phyloP scores from a whole-genome alignment of 169 alveolate species.

The Miamiensis avidus region DNA sequence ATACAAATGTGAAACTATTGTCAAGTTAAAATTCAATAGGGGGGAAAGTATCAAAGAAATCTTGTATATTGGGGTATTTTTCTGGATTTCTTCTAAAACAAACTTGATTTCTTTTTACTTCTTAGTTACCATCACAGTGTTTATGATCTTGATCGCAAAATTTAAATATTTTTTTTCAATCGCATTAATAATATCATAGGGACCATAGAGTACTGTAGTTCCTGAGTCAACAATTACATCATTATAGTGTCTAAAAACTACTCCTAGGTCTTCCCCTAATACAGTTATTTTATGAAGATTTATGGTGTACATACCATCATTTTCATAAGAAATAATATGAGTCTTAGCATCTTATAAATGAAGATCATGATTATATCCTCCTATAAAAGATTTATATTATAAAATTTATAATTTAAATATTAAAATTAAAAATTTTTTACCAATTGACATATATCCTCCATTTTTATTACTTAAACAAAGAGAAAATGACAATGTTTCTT shows the following conservation, averaged over 20 bases:
- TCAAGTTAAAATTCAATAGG: slow-evolving; percentile 1
- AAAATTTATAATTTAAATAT: no score
- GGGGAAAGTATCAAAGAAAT: slow-evolving; percentile 21
- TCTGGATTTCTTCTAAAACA: not conserved
- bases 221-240: slow-evolving; percentile 19
- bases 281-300: not conserved
- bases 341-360: slow-evolving; percentile 10
- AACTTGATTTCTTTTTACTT: not conserved
- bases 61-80: not conserved
- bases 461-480: slow-evolving; percentile 5
- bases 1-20: not conserved
- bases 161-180: not conserved
- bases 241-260: not conserved
- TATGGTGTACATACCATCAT: not conserved
- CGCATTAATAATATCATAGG: not conserved
- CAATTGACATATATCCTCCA: slow-evolving; percentile 33
- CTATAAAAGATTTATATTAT: not conserved
- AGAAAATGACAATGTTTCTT: slow-evolving; percentile 3
- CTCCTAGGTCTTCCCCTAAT: not conserved
- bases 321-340: not conserved
- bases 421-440: not conserved
- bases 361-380: slow-evolving; percentile 18
- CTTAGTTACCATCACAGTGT: slow-evolving; percentile 2
- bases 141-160: not conserved
- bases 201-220: slow-evolving; percentile 21